Conservation (phyloP, 371 early-diverging fungal species). For the Circinella umbellata region DNA sequence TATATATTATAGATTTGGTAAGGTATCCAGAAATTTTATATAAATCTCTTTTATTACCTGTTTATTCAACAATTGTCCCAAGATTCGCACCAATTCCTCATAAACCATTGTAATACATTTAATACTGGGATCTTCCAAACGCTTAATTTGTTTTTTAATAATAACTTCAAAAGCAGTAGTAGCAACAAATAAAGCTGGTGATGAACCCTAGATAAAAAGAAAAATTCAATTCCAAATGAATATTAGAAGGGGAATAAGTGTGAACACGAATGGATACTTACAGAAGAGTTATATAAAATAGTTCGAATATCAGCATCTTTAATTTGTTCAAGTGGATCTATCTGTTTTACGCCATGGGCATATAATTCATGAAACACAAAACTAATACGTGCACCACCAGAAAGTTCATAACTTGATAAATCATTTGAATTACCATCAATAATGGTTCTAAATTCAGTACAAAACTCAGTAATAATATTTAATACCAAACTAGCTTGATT, state of each 20-base stretch:
- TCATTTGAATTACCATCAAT: slow-evolving; percentile 96
- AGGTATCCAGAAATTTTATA: no score
- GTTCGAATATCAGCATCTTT: slow-evolving; percentile 98
- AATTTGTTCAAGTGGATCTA: slow-evolving; percentile 97
- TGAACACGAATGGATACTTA: slow-evolving; percentile 28
- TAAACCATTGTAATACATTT: slow-evolving; percentile 94
- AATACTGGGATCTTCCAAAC: slow-evolving; percentile 95
- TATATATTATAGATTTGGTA: neutral
- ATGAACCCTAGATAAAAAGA: slow-evolving; percentile 73
- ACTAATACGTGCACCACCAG: slow-evolving; percentile 97
- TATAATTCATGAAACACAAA: slow-evolving; percentile 99
- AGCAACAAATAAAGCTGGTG: slow-evolving; percentile 96
- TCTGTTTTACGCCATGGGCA: slow-evolving; percentile 86
- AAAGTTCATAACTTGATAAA: slow-evolving; percentile 90
- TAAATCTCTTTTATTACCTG: slow-evolving; percentile 49
- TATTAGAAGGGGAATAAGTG: no score
- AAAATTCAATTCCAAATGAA: no score
- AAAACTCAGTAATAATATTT: slow-evolving; percentile 96
- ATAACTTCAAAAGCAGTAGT: slow-evolving; percentile 98
- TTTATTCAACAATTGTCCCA: slow-evolving; percentile 88
- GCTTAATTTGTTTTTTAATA: slow-evolving; percentile 96
- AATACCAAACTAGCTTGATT: slow-evolving; percentile 83
- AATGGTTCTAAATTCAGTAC: slow-evolving; percentile 91
- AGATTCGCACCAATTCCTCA: slow-evolving; percentile 95
- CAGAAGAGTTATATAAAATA: slow-evolving; percentile 97